These are phyloP conservation scores for Metarhizium rileyi DNA, from an alignment of 2,329 filamentous ascomycete species.

Conservation along the genomic window DNA sequence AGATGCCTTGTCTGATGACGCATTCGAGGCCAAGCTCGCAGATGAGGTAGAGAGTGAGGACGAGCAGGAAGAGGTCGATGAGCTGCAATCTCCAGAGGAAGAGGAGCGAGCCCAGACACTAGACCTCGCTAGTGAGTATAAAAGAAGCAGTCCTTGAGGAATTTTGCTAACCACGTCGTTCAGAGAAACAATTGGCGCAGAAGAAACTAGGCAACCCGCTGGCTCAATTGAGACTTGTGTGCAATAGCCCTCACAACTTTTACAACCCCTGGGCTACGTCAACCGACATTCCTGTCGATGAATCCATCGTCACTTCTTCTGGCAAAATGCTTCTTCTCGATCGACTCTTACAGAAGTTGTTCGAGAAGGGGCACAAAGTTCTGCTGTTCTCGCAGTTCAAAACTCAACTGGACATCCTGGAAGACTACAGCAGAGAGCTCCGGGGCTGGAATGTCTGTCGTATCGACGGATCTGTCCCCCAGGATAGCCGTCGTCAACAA, in stretches of 20 bases:
- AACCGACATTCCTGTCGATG: conserved; percentile 54
- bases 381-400: conserved; percentile 97
- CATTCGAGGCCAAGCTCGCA: conserved; percentile 73
- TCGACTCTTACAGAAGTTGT: conserved; percentile 66
- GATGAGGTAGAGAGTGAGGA: conserved; percentile 40
- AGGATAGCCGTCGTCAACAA: conserved; percentile 58
- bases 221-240: conserved; percentile 84
- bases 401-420: conserved; percentile 81
- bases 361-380: conserved; percentile 72
- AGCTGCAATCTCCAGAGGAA: conserved; percentile 43
- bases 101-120: conserved; percentile 56
- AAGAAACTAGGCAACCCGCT: conserved; percentile 92
- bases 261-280: conserved; percentile 76
- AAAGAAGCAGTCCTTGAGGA: too few relatives aligned
- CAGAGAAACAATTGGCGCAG: conserved; percentile 71
- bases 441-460: conserved; percentile 75
- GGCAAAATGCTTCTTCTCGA: conserved; percentile 96
- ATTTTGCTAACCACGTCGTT: conserved; percentile 14
- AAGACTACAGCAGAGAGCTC: conserved; percentile 72
- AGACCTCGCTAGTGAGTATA: conserved; percentile 60
- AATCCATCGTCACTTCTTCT: conserved; percentile 73
- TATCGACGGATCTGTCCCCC: conserved; percentile 80
- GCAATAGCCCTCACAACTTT: conserved; percentile 93
- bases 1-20: conserved; percentile 59
- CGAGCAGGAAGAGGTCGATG: conserved; percentile 26